These are phyloP conservation scores for Luvunga scandens DNA, from an alignment of 345 rosid genomes.

Conservation along the genomic window DNA sequence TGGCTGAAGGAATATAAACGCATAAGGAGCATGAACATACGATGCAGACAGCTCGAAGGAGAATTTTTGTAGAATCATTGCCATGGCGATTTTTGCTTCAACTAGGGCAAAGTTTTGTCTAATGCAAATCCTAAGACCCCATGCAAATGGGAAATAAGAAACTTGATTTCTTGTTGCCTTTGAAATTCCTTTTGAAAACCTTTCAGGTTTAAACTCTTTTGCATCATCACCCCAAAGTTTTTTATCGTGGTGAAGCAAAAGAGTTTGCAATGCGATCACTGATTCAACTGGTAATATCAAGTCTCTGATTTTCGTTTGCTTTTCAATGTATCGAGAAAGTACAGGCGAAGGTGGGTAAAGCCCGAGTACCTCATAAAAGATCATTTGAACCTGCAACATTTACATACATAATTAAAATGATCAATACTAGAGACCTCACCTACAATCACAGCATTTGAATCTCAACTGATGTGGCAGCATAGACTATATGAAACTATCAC, in stretches of 20 bases:
- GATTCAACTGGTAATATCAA: conserved; percentile 12
- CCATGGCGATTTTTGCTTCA: conserved; percentile 22
- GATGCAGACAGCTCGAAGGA: conserved; percentile 26
- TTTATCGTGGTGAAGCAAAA: conserved; percentile 28
- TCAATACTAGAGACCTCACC: too few species aligned
- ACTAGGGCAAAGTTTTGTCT: conserved; percentile 28
- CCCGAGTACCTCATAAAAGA: conserved; percentile 26
- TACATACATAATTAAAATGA: neutral
- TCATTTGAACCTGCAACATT: conserved; percentile 12
- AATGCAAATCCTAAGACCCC: conserved; percentile 29
- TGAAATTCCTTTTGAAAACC: conserved; percentile 36
- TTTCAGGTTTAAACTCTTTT: conserved; percentile 29
- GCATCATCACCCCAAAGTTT: conserved; percentile 39
- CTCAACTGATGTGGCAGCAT: too few species aligned
- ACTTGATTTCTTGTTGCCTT: conserved; percentile 27
- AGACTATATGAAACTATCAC: too few species aligned
- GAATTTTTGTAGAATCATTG: conserved; percentile 17
- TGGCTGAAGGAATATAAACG: conserved; percentile 35
- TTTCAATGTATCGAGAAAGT: neutral
- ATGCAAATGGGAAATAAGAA: conserved; percentile 25
- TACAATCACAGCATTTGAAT: too few species aligned
- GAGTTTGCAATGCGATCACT: too few species aligned
- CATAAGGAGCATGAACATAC: conserved; percentile 24
- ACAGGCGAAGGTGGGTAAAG: conserved; percentile 18
- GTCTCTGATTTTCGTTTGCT: conserved; percentile 28